Conservation (phyloP, 257 asterid species). For the Lantana camara region DNA sequence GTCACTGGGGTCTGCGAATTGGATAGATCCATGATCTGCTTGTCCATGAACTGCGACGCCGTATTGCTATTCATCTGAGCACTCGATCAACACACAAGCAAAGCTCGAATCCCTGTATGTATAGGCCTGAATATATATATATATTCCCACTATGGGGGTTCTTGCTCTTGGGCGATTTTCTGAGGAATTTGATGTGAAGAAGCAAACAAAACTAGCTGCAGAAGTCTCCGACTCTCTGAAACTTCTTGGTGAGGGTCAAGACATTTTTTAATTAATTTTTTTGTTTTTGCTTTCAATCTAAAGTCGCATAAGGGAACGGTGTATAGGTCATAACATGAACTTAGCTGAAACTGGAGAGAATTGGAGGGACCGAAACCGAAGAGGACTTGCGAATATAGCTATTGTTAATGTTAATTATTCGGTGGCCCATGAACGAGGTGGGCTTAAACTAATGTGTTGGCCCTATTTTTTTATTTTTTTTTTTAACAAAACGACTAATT, state of each 20-base stretch:
- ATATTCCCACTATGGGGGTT: not conserved
- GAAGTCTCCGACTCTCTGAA: constrained; percentile 33
- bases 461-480: not conserved
- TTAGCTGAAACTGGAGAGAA: constrained; percentile 21
- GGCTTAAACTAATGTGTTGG: not conserved
- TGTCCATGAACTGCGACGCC: constrained; percentile 84
- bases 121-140: not conserved
- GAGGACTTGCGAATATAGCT: constrained; percentile 16
- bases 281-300: constrained; percentile 14
- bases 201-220: not conserved
- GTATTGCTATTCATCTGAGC: constrained; percentile 65
- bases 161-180: constrained; percentile 21
- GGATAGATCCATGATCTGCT: constrained; percentile 98
- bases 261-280: constrained; percentile 8
- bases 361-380: constrained; percentile 23
- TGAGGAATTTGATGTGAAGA: constrained; percentile 17
- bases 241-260: constrained; percentile 12
- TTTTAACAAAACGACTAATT: not conserved
- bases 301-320: constrained; percentile 14
- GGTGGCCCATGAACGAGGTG: constrained; percentile 6
- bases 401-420: too few relatives aligned
- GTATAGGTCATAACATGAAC: too few relatives aligned
- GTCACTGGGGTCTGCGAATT: constrained; percentile 49
- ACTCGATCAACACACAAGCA: constrained; percentile 16
- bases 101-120: not conserved